These are phyloP conservation scores for Candida quercuum DNA, from an alignment of 805 yeast species.

Conservation along the genomic window DNA sequence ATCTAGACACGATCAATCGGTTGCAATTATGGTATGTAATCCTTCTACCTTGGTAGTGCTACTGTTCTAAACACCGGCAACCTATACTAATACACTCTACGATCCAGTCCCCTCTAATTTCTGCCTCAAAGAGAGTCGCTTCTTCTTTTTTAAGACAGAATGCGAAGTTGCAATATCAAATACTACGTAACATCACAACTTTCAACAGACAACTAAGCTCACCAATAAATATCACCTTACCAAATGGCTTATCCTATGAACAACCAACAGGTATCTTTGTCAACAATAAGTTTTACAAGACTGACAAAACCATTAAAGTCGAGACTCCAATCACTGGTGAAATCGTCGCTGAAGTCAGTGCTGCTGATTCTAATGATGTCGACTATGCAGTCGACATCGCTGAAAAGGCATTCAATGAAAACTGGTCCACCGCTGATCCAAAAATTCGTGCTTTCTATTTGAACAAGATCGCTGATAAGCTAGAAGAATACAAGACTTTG, in stretches of 20 bases:
- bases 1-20: too few relatives aligned
- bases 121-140: background rate
- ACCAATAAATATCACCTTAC: constrained; percentile 44
- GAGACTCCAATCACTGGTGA: constrained; percentile 63
- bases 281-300: constrained; percentile 70
- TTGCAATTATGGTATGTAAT: background rate
- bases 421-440: constrained; percentile 60
- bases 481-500: constrained; percentile 58
- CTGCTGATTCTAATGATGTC: constrained; percentile 58
- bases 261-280: constrained; percentile 91
- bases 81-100: too few relatives aligned
- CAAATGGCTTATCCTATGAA: constrained; percentile 59
- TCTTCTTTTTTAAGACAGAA: background rate
- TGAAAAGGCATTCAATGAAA: constrained; percentile 49
- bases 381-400: constrained; percentile 69
- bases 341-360: constrained; percentile 50
- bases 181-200: constrained; percentile 9
- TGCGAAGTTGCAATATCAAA: background rate
- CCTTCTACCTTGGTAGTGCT: too few relatives aligned
- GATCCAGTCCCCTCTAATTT: background rate
- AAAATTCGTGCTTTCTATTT: constrained; percentile 46
- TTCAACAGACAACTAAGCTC: constrained; percentile 21
- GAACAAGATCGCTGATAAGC: constrained; percentile 59
- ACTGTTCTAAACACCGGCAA: background rate
- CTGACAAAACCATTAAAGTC: constrained; percentile 49